These are phyloP conservation scores for Trichoderma sp. DNA, from an alignment of 2,329 filamentous ascomycete species.

Conservation along the genomic window DNA sequence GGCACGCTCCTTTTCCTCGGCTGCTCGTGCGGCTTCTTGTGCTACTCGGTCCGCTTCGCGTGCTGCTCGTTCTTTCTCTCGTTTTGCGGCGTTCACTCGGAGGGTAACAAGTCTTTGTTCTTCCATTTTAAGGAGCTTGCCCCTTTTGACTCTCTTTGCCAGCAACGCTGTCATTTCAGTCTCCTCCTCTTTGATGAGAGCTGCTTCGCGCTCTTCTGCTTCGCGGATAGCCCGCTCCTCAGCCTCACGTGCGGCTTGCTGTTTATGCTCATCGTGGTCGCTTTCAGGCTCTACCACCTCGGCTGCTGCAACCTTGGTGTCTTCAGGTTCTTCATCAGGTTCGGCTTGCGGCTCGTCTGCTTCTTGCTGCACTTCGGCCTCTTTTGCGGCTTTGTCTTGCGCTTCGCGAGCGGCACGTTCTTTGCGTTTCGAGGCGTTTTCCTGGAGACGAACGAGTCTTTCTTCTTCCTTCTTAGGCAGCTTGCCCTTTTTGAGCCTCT, in stretches of 20 bases:
- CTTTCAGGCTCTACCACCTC: slow-evolving; percentile 37
- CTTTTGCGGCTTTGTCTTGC: slow-evolving; percentile 26
- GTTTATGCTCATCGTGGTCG: background rate
- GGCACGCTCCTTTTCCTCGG: slow-evolving; percentile 19
- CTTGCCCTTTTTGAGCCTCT: slow-evolving; percentile 50
- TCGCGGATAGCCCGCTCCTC: slow-evolving; percentile 26
- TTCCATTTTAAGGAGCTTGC: slow-evolving; percentile 21
- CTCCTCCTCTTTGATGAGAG: slow-evolving; percentile 36
- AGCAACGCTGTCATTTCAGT: slow-evolving; percentile 42
- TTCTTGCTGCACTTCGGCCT: background rate
- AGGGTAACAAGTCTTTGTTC: slow-evolving; percentile 8
- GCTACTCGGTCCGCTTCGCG: slow-evolving; percentile 19
- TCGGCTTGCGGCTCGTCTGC: slow-evolving; percentile 27
- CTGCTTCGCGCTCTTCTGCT: slow-evolving; percentile 26
- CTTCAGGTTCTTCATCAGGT: slow-evolving; percentile 27
- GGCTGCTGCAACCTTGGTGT: slow-evolving; percentile 28
- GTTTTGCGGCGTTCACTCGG: background rate
- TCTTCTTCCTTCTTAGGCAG: slow-evolving; percentile 47
- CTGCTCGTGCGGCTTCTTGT: slow-evolving; percentile 22
- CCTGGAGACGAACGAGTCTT: slow-evolving; percentile 40
- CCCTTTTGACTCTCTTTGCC: slow-evolving; percentile 28
- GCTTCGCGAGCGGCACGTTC: slow-evolving; percentile 32
- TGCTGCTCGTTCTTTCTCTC: slow-evolving; percentile 14
- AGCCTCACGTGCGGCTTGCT: slow-evolving; percentile 29
- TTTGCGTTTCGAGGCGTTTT: slow-evolving; percentile 37